Conservation (phyloP, 345 rosid genomes). For the Moricandia moricandioides region DNA sequence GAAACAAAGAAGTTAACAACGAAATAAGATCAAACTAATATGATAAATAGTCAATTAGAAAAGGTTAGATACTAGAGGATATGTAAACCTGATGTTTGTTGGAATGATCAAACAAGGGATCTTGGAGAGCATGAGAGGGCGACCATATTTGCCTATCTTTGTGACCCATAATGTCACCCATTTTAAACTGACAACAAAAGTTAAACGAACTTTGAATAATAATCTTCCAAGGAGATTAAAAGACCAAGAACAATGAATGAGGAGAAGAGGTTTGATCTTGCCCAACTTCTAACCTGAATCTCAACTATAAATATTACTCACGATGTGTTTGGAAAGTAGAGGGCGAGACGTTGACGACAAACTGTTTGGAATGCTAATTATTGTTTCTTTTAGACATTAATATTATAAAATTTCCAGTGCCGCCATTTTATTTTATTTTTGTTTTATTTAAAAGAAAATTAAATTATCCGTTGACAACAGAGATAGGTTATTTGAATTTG, state of each 20-base stretch:
- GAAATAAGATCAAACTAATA: not conserved
- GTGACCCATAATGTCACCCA: slow-evolving; percentile 42
- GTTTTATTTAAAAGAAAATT: not conserved
- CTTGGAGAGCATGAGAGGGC: slow-evolving; percentile 50
- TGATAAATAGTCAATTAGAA: not conserved
- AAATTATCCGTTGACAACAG: slow-evolving; percentile 1
- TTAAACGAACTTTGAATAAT: slow-evolving; percentile 1
- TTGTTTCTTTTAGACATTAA: not conserved
- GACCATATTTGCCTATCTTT: slow-evolving; percentile 50
- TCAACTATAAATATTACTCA: slow-evolving; percentile 47
- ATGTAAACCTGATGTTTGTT: slow-evolving; percentile 25
- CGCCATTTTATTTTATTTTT: not conserved
- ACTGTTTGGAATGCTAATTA: slow-evolving; percentile 9
- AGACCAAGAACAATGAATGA: not conserved
- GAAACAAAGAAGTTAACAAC: not conserved
- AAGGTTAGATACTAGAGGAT: not conserved
- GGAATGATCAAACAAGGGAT: slow-evolving; percentile 43
- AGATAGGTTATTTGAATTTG: not conserved
- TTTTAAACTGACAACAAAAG: slow-evolving; percentile 15
- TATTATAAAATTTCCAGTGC: not conserved
- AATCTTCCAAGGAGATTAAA: slow-evolving; percentile 12
- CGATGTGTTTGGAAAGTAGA: slow-evolving; percentile 22
- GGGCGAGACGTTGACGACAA: slow-evolving; percentile 29
- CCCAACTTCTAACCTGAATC: slow-evolving; percentile 80
- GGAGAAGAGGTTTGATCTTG: slow-evolving; percentile 26